phyloP scores from a whole-genome alignment of 495 filamentous ascomycete genomes.

The Penicillium malachiteum region DNA sequence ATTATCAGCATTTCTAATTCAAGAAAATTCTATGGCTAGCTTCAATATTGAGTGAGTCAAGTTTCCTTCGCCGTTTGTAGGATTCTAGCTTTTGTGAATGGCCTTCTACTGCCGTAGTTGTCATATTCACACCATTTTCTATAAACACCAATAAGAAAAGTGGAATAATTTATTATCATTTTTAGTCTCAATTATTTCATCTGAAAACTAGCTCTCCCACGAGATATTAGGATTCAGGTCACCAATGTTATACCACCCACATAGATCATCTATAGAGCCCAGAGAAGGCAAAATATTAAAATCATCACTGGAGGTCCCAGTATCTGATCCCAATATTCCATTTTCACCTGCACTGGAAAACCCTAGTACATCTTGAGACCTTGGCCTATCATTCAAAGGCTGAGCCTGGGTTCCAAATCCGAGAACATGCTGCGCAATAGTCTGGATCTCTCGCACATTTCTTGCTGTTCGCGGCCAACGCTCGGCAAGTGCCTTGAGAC shows the following conservation, averaged over 20 bases:
- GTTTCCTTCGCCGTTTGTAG: too few species aligned
- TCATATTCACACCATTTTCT: background rate
- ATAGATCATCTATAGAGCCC: slow-evolving; percentile 19
- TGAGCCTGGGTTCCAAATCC: slow-evolving; percentile 9
- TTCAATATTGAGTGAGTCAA: too few species aligned
- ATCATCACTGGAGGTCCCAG: slow-evolving; percentile 8
- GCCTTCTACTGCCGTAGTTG: too few species aligned
- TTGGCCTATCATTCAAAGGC: background rate
- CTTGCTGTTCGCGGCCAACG: slow-evolving; percentile 52
- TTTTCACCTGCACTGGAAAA: slow-evolving; percentile 5
- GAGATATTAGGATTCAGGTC: slow-evolving; percentile 13
- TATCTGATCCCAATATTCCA: slow-evolving; percentile 1
- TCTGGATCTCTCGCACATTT: slow-evolving; percentile 72
- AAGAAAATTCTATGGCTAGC: too few species aligned
- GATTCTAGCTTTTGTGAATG: too few species aligned
- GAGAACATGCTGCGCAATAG: slow-evolving; percentile 60
- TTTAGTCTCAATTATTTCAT: background rate
- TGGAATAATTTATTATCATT: background rate
- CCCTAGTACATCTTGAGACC: background rate
- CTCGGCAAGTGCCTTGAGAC: slow-evolving; percentile 29
- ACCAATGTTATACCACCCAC: slow-evolving; percentile 25
- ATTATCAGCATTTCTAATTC: too few species aligned
- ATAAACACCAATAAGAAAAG: background rate
- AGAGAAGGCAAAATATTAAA: slow-evolving; percentile 13
- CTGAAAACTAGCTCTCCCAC: slow-evolving; percentile 21